Evolutionary conservation across 768 basidiomycete genomes (phyloP).

Genomic region (Termitomyces sp.): DNA sequence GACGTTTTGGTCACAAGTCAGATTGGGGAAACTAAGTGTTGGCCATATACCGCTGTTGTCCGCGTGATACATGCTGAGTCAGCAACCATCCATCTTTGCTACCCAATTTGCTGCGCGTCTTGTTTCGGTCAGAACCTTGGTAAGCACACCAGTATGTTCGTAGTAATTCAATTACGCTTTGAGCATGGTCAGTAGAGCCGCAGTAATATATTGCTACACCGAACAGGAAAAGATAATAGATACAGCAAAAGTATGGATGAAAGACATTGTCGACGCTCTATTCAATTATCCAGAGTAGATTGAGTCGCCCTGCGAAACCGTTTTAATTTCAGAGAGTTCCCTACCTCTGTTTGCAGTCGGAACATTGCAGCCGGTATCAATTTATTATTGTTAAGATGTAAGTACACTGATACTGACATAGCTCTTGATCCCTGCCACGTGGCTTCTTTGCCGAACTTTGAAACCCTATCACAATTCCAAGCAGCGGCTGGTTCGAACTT

Average conservation of each 20-base stretch:
- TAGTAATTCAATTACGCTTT: not conserved
- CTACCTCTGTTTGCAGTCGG: too few relatives aligned
- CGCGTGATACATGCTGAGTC: conserved; percentile 12
- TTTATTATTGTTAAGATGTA: too few relatives aligned
- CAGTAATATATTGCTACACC: not conserved
- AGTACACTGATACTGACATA: too few relatives aligned
- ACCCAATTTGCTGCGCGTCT: too few relatives aligned
- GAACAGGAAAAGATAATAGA: not conserved
- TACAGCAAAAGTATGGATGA: not conserved
- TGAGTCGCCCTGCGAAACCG: too few relatives aligned
- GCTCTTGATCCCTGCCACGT: not conserved
- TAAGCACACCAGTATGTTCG: not conserved
- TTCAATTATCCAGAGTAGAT: too few relatives aligned
- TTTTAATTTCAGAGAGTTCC: too few relatives aligned
- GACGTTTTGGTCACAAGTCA: not conserved
- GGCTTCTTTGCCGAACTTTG: not conserved
- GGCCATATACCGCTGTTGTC: not conserved
- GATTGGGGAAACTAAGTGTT: not conserved
- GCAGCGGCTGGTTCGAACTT: too few relatives aligned
- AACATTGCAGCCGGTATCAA: too few relatives aligned
- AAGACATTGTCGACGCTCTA: too few relatives aligned
- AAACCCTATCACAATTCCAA: too few relatives aligned
- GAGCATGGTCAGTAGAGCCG: not conserved
- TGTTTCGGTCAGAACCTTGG: not conserved
- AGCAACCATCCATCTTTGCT: not conserved